Percentiles rank a stretch among this genome's conserved stretches.
Conservation (phyloP, 2,329 filamentous ascomycete species). For the Aspergillus sclerotialis region DNA sequence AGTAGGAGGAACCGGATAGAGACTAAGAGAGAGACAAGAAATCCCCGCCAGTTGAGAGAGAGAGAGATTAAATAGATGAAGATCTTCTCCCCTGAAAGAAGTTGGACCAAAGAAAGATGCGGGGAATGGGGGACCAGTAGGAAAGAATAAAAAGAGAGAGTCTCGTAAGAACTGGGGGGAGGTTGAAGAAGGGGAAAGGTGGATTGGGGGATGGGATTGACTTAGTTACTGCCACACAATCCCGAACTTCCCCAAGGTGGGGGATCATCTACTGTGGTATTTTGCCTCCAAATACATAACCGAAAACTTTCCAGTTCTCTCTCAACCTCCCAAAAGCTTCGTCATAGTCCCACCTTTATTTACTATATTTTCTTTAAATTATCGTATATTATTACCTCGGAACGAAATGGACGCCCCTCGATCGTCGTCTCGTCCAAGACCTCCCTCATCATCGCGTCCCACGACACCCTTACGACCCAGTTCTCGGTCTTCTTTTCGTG, state of each 20-base stretch:
- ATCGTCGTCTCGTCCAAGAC: conserved; percentile 56
- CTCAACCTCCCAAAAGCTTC: too few species aligned
- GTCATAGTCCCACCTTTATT: too few species aligned
- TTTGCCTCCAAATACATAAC: too few species aligned
- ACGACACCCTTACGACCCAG: conserved; percentile 88
- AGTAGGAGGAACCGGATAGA: conserved; percentile 1
- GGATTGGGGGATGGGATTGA: not conserved
- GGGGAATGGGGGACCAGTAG: not conserved
- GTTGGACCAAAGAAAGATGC: not conserved
- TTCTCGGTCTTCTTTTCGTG: conserved; percentile 81
- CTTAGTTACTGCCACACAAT: not conserved
- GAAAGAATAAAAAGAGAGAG: not conserved
- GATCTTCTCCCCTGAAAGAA: not conserved
- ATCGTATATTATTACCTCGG: too few species aligned
- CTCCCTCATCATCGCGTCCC: conserved; percentile 66
- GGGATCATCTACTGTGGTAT: too few species aligned
- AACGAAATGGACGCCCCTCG: conserved; percentile 29
- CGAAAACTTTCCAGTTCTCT: too few species aligned
- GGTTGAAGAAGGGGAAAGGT: too few species aligned
- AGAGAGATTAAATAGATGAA: not conserved
- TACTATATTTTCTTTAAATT: too few species aligned
- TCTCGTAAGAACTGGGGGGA: not conserved
- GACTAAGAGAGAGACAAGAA: conserved; percentile 5
- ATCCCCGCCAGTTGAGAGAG: not conserved
- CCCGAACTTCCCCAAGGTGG: too few species aligned